Evolutionary conservation across 2,329 filamentous ascomycete species (phyloP).

Genomic region (Arthrinium phaeospermum): DNA sequence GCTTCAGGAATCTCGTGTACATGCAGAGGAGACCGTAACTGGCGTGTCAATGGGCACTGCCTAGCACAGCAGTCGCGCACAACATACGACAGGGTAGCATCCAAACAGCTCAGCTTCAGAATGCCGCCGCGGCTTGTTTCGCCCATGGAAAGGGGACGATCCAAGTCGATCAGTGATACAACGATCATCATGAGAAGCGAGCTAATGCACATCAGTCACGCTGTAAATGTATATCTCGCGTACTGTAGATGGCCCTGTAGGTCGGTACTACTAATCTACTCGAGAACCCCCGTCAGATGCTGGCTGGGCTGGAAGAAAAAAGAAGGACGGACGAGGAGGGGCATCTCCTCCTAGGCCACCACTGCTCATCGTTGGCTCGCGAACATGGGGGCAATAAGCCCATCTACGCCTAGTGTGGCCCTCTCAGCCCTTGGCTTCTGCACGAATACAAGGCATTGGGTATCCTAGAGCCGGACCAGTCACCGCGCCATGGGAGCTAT

Average conservation of each 20-base stretch:
- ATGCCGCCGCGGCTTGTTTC: slow-evolving; percentile 9
- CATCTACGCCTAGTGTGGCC: slow-evolving; percentile 29
- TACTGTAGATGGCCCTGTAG: neutral
- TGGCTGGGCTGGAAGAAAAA: slow-evolving; percentile 14
- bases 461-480: slow-evolving; percentile 32
- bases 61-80: slow-evolving; percentile 11
- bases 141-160: neutral
- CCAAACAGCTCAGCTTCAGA: slow-evolving; percentile 10
- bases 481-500: slow-evolving; percentile 32
- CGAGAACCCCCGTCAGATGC: slow-evolving; percentile 11
- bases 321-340: neutral
- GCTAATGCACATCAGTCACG: slow-evolving; percentile 19
- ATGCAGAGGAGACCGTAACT: neutral
- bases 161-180: slow-evolving; percentile 18
- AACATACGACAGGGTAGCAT: slow-evolving; percentile 1
- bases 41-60: neutral
- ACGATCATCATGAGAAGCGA: slow-evolving; percentile 6
- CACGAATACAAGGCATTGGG: slow-evolving; percentile 38
- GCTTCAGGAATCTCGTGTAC: neutral
- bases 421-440: slow-evolving; percentile 39
- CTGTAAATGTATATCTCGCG: slow-evolving; percentile 4
- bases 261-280: slow-evolving; percentile 16
- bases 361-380: slow-evolving; percentile 21
- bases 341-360: slow-evolving; percentile 14
- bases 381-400: slow-evolving; percentile 12